Evolutionary conservation across 495 filamentous ascomycete species (phyloP).

Genomic region (Clohesyomyces aquaticus): DNA sequence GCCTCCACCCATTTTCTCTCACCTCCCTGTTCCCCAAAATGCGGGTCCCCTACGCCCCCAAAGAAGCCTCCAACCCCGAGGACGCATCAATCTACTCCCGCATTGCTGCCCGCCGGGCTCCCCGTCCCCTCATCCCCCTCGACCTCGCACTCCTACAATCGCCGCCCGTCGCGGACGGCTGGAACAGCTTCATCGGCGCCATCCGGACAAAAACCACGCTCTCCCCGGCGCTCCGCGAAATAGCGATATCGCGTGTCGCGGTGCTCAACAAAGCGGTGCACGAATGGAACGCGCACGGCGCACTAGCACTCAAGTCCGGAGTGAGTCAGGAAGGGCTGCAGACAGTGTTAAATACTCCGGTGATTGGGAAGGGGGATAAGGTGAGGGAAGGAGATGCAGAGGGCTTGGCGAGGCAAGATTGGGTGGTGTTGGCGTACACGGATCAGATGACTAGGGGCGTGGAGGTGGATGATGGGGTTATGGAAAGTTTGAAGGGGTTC

Average conservation of each 20-base stretch:
- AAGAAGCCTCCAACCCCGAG: slow-evolving; percentile 33
- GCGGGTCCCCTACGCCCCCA: slow-evolving; percentile 48
- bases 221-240: slow-evolving; percentile 34
- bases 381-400: slow-evolving; percentile 39
- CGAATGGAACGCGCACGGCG: slow-evolving; percentile 47
- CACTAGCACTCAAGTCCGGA: slow-evolving; percentile 38
- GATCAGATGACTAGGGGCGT: slow-evolving; percentile 47
- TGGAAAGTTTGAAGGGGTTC: slow-evolving; percentile 53
- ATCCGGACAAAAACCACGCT: slow-evolving; percentile 46
- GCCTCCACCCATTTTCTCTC: neutral
- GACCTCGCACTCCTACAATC: slow-evolving; percentile 50
- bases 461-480: slow-evolving; percentile 42
- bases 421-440: slow-evolving; percentile 47
- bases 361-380: slow-evolving; percentile 53
- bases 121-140: slow-evolving; percentile 47
- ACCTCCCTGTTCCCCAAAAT: slow-evolving; percentile 34
- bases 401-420: slow-evolving; percentile 36
- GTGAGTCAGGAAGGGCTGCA: slow-evolving; percentile 24
- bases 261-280: slow-evolving; percentile 47
- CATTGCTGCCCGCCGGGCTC: slow-evolving; percentile 45
- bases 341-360: slow-evolving; percentile 41
- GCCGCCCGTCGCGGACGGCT: slow-evolving; percentile 48
- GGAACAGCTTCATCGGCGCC: slow-evolving; percentile 48
- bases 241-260: slow-evolving; percentile 48
- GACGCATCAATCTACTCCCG: slow-evolving; percentile 42